Evolutionary conservation across 495 filamentous ascomycete species (phyloP).

Genomic region (Hamigera avellanea): DNA sequence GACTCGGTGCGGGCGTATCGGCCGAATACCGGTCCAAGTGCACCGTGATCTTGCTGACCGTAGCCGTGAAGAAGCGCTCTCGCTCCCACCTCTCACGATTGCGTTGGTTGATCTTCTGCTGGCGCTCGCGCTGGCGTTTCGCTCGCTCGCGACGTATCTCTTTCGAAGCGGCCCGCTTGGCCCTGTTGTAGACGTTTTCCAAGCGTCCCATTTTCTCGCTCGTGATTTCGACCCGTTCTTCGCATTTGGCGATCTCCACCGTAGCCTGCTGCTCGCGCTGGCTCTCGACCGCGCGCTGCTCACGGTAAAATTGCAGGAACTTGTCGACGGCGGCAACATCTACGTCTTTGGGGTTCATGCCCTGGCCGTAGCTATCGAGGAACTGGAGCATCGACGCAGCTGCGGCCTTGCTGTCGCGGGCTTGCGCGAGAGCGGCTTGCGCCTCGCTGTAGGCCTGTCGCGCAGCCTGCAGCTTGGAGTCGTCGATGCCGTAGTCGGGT

Average conservation of each 20-base stretch:
- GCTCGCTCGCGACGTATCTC: constrained; percentile 13
- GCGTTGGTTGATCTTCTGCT: constrained; percentile 36
- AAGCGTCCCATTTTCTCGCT: no score
- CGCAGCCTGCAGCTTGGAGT: constrained; percentile 4
- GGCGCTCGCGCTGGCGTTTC: constrained; percentile 23
- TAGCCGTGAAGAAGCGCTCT: constrained; percentile 44
- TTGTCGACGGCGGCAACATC: constrained; percentile 7
- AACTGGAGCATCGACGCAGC: constrained; percentile 7
- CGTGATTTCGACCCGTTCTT: no score
- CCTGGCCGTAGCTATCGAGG: constrained; percentile 12
- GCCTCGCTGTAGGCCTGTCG: constrained; percentile 3
- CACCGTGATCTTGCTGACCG: constrained; percentile 45
- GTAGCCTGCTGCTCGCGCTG: constrained; percentile 2
- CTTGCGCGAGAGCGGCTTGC: constrained; percentile 8
- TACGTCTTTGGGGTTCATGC: constrained; percentile 3
- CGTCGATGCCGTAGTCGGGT: no score
- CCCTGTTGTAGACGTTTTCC: no score
- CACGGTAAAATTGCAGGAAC: constrained; percentile 11
- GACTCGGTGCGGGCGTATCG: no score
- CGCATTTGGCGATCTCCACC: constrained; percentile 3
- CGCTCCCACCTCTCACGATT: constrained; percentile 39
- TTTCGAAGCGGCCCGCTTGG: constrained; percentile 7
- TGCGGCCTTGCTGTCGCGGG: constrained; percentile 6
- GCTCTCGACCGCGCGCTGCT: constrained; percentile 2
- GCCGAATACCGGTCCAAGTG: no score